A percentile compares a stretch with the other conserved stretches of the same genome.
Evolutionary conservation across 2,329 filamentous ascomycete species (phyloP).

Genomic region (Chaetomium globosum): DNA sequence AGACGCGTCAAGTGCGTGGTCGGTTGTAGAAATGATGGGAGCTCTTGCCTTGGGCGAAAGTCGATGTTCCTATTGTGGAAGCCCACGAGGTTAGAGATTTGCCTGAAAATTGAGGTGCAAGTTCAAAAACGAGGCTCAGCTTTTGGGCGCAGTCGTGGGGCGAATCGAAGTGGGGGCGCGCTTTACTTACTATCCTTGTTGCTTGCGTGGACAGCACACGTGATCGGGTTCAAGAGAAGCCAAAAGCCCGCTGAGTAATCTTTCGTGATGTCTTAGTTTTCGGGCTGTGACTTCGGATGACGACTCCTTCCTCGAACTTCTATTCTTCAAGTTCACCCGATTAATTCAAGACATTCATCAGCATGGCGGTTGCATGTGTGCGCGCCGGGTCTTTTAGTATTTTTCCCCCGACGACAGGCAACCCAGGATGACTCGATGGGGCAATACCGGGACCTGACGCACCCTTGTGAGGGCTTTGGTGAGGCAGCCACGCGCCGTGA

Average conservation of each 20-base stretch:
- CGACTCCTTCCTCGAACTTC: neutral
- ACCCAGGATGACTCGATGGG: slow-evolving; percentile 23
- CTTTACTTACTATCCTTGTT: neutral
- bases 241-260: slow-evolving; percentile 6
- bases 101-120: slow-evolving; percentile 32
- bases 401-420: slow-evolving; percentile 7
- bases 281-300: neutral
- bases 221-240: neutral
- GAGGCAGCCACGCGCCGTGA: slow-evolving; percentile 28
- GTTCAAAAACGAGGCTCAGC: slow-evolving; percentile 11
- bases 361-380: neutral
- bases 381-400: slow-evolving; percentile 21
- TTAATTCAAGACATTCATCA: neutral
- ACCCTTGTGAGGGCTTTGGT: slow-evolving; percentile 4
- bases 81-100: slow-evolving; percentile 16
- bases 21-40: slow-evolving; percentile 16
- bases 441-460: slow-evolving; percentile 15
- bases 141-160: slow-evolving; percentile 4
- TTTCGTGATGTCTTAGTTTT: neutral
- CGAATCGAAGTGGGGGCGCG: slow-evolving; percentile 8
- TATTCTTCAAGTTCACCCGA: neutral
- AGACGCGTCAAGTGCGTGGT: slow-evolving; percentile 20
- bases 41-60: slow-evolving; percentile 15
- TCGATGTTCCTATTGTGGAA: slow-evolving; percentile 6
- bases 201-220: slow-evolving; percentile 5